Conservation (phyloP, 768 basidiomycete species). For the Leccinum longicurvipes region DNA sequence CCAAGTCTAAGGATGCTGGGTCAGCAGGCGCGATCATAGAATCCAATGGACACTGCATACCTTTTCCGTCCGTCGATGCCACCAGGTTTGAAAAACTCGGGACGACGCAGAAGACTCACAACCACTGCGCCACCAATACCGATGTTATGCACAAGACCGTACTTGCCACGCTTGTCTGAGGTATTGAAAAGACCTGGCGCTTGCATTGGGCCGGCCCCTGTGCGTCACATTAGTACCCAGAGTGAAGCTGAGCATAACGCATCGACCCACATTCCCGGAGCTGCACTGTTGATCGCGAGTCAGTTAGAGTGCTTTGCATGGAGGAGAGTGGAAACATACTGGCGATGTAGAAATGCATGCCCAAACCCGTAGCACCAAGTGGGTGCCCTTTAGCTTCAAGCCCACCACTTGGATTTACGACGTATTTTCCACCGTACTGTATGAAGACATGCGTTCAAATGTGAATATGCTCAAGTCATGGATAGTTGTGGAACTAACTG, state of each 20-base stretch:
- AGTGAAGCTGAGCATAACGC: not conserved
- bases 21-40: not conserved
- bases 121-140: conserved; percentile 81
- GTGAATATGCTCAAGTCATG: not conserved
- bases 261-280: conserved; percentile 55
- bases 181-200: conserved; percentile 63
- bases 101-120: conserved; percentile 69
- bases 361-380: conserved; percentile 76
- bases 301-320: not conserved
- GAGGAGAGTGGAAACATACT: conserved; percentile 41
- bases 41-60: conserved; percentile 30
- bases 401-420: conserved; percentile 82
- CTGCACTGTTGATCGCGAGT: conserved; percentile 51
- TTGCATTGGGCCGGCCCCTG: conserved; percentile 86
- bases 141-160: conserved; percentile 78
- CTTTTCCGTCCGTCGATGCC: conserved; percentile 65
- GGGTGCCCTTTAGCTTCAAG: conserved; percentile 90
- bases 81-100: conserved; percentile 70
- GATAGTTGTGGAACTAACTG: conserved; percentile 42
- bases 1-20: conserved; percentile 49
- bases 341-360: conserved; percentile 85
- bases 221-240: conserved; percentile 40
- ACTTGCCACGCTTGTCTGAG: conserved; percentile 68
- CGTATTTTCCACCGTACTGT: conserved; percentile 81
- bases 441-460: not conserved